Conservation (phyloP, 805 yeast species). For the Cyberlindnera samutprakarnensis region DNA sequence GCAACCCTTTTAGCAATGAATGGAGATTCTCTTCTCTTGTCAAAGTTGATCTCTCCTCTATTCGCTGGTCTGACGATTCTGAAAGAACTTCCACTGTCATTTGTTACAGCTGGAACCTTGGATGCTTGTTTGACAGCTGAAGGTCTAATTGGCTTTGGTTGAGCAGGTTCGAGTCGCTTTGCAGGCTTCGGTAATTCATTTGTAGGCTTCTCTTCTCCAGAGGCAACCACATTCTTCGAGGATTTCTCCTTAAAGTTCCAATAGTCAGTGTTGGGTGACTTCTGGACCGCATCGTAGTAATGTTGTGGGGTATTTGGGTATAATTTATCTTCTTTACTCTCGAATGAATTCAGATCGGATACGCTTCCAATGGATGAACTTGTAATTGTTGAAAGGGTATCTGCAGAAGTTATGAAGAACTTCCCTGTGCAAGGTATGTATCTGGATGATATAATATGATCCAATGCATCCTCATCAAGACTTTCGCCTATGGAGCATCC, state of each 20-base stretch:
- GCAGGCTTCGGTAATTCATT: too few relatives aligned
- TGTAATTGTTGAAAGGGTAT: constrained; percentile 29
- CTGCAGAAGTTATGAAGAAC: constrained; percentile 25
- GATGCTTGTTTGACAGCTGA: background rate
- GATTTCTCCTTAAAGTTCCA: constrained; percentile 39
- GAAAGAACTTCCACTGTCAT: constrained; percentile 37
- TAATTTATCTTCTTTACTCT: constrained; percentile 32
- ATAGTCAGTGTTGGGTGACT: constrained; percentile 37
- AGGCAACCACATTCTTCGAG: background rate
- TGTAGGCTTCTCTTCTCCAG: too few relatives aligned
- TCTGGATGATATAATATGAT: constrained; percentile 26
- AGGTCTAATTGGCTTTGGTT: background rate
- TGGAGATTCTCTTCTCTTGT: constrained; percentile 71
- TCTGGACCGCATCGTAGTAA: constrained; percentile 37
- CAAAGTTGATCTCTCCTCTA: constrained; percentile 74
- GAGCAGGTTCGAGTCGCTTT: background rate
- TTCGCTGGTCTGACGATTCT: constrained; percentile 57
- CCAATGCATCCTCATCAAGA: constrained; percentile 41
- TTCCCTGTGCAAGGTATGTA: constrained; percentile 29
- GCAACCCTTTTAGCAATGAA: constrained; percentile 67
- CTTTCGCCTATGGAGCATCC: constrained; percentile 51
- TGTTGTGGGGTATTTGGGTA: constrained; percentile 70
- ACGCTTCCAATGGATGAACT: constrained; percentile 36
- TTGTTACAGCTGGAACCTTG: constrained; percentile 1
- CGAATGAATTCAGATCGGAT: constrained; percentile 47